Evolutionary conservation across 345 rosid species (phyloP).

Genomic region (Lumnitzera racemosa): DNA sequence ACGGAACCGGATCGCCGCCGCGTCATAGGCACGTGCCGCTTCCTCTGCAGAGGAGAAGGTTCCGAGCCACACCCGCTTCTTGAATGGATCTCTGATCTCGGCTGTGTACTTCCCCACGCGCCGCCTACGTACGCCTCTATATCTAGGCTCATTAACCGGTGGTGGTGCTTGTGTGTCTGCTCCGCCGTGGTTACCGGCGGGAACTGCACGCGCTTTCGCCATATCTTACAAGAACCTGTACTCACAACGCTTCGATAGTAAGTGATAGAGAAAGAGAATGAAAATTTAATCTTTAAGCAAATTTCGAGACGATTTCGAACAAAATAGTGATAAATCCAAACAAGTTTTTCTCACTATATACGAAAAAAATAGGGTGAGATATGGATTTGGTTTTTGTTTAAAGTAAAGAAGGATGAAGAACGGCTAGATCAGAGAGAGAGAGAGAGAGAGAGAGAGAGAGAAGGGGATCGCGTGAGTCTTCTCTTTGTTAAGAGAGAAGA

Average conservation of each 20-base stretch:
- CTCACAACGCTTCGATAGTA: slow-evolving; percentile 26
- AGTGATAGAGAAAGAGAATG: slow-evolving; percentile 8
- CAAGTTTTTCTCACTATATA: too few relatives aligned
- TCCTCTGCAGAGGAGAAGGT: slow-evolving; percentile 90
- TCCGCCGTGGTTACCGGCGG: slow-evolving; percentile 5
- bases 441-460: slow-evolving; percentile 15
- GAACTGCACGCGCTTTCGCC: slow-evolving; percentile 12
- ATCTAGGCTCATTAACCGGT: slow-evolving; percentile 41
- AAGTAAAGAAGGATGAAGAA: slow-evolving; percentile 3
- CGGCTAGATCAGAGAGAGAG: slow-evolving; percentile 13
- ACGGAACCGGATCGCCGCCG: slow-evolving; percentile 72
- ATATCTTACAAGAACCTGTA: slow-evolving; percentile 1
- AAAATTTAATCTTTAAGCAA: too few relatives aligned
- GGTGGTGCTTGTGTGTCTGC: slow-evolving; percentile 23
- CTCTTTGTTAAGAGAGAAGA: neutral
- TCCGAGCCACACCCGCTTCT: slow-evolving; percentile 91
- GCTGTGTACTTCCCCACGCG: slow-evolving; percentile 93
- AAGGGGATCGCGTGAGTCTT: slow-evolving; percentile 8
- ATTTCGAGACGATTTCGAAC: too few relatives aligned
- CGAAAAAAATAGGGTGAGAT: slow-evolving; percentile 7
- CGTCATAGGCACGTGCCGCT: slow-evolving; percentile 87
- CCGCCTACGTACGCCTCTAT: slow-evolving; percentile 87
- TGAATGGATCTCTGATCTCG: slow-evolving; percentile 90
- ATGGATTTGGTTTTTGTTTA: slow-evolving; percentile 2
- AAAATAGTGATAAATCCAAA: too few relatives aligned